Conservation (phyloP, 345 rosid genomes). For the Moricandia moricandioides region DNA sequence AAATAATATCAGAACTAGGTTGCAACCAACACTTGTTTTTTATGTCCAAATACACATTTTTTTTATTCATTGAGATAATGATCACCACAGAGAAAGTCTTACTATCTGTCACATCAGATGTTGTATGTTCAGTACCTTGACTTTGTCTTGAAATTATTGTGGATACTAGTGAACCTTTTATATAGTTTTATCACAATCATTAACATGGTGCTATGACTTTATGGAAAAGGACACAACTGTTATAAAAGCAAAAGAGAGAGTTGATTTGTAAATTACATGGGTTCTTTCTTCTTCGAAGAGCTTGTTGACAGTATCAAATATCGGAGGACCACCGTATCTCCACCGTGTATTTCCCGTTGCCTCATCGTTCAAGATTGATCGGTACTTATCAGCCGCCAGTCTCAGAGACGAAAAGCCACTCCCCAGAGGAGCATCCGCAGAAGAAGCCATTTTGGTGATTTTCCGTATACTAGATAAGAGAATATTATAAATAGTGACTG, state of each 20-base stretch:
- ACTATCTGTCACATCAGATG: not conserved
- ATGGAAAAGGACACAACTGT: not conserved
- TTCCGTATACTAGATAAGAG: not conserved
- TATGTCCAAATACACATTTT: not conserved
- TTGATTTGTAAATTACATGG: conserved; percentile 35
- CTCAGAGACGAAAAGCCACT: conserved; percentile 9
- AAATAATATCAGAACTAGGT: not conserved
- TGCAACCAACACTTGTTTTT: conserved; percentile 11
- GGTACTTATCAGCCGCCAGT: conserved; percentile 53
- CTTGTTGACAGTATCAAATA: conserved; percentile 51
- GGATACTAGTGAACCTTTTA: not conserved
- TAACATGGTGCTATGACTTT: not conserved
- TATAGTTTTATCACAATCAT: not conserved
- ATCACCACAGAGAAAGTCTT: not conserved
- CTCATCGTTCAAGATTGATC: conserved; percentile 55
- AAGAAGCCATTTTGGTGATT: conserved; percentile 26
- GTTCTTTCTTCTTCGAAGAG: conserved; percentile 74
- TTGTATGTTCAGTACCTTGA: not conserved
- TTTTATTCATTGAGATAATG: not conserved
- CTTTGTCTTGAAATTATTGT: not conserved
- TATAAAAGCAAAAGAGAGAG: not conserved
- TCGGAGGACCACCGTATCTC: conserved; percentile 72
- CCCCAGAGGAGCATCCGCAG: conserved; percentile 11
- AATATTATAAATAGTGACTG: not conserved
- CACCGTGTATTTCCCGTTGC: conserved; percentile 47